Evolutionary conservation across 768 basidiomycete genomes (phyloP).

Genomic region (Auricularia heimuer): DNA sequence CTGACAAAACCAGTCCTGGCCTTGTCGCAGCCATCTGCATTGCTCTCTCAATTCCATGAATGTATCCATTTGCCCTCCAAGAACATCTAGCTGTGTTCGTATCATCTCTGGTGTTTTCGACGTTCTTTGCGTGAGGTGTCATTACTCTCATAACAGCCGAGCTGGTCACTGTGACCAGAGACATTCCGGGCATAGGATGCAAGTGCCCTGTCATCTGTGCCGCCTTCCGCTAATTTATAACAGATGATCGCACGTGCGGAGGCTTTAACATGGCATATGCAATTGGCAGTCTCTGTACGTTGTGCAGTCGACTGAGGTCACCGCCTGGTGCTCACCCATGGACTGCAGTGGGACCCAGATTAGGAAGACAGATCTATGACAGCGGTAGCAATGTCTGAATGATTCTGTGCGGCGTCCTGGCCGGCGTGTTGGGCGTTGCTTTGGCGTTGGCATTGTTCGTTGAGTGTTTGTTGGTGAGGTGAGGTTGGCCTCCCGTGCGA

Average conservation of each 20-base stretch:
- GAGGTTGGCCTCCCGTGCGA: too few relatives aligned
- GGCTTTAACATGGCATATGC: constrained; percentile 67
- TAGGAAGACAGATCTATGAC: constrained; percentile 67
- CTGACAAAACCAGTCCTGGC: constrained; percentile 48
- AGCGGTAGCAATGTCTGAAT: constrained; percentile 49
- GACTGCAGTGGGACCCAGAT: constrained; percentile 52
- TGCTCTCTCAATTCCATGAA: constrained; percentile 53
- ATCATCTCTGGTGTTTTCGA: constrained; percentile 39
- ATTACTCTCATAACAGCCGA: constrained; percentile 58
- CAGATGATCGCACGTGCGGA: constrained; percentile 68
- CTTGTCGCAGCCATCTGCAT: constrained; percentile 42
- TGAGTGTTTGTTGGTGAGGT: constrained; percentile 41
- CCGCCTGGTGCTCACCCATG: not conserved
- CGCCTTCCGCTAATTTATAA: constrained; percentile 2
- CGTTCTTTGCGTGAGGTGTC: constrained; percentile 49
- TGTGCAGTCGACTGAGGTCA: not conserved
- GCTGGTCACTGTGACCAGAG: constrained; percentile 48
- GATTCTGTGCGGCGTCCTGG: constrained; percentile 41
- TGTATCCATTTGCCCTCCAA: constrained; percentile 41
- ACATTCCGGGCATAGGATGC: constrained; percentile 60
- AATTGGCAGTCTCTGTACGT: constrained; percentile 49
- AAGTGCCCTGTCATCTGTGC: constrained; percentile 4
- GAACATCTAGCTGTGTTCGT: constrained; percentile 39
- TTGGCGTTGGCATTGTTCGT: constrained; percentile 35
- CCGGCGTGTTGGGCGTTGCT: constrained; percentile 31